phyloP scores from a whole-genome alignment of 768 basidiomycete genomes.

The Macrolepiota fuliginosa region DNA sequence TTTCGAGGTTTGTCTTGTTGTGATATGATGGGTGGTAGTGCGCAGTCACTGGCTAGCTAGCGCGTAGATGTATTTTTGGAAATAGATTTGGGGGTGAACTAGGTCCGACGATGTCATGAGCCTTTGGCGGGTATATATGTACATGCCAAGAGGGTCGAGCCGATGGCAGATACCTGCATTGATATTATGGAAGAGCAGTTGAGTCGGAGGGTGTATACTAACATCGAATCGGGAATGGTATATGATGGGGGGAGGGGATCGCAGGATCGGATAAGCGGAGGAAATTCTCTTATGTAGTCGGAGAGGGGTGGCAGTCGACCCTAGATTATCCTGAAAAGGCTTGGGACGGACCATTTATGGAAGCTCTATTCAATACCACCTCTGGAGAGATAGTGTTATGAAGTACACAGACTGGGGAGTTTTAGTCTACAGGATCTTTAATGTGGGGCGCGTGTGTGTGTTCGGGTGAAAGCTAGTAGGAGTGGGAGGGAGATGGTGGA shows the following conservation, averaged over 20 bases:
- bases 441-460: neutral
- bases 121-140: too few species aligned
- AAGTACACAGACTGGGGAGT: neutral
- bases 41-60: too few species aligned
- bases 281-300: too few species aligned
- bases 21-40: too few species aligned
- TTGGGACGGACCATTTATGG: slow-evolving; percentile 1
- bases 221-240: neutral
- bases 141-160: too few species aligned
- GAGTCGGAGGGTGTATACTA: neutral
- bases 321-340: slow-evolving; percentile 8
- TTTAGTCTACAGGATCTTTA: neutral
- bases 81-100: too few species aligned
- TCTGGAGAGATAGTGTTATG: neutral
- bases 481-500: neutral
- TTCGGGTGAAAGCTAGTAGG: neutral
- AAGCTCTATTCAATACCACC: neutral
- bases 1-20: too few species aligned
- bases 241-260: neutral
- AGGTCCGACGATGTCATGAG: too few species aligned
- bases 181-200: neutral
- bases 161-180: too few species aligned
- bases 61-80: too few species aligned
- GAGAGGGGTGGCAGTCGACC: neutral
- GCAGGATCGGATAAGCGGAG: neutral